Evolutionary conservation across 805 yeast species (phyloP), one percentile per base, ranked within the genome.

Genomic region (Candida anglica): DNA sequence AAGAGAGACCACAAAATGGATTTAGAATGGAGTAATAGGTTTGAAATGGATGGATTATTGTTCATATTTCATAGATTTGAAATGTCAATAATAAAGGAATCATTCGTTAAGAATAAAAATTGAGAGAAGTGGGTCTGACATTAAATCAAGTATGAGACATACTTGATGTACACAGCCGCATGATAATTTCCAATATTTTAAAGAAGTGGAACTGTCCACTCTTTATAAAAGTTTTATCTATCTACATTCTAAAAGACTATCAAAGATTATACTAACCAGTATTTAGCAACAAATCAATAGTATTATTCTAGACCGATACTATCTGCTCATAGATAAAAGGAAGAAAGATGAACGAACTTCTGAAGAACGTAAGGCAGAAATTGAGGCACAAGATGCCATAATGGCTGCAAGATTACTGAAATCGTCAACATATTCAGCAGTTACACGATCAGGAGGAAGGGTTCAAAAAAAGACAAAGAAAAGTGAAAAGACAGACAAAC

Each of bases 201-300:
- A n/a, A n/a, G n/a, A n/a, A n/a, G n/a, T n/a, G n/a, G n/a, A n/a
- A n/a, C n/a, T n/a, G n/a, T n/a, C n/a, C n/a, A n/a, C n/a, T n/a
- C n/a, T n/a, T n/a, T n/a, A n/a, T n/a, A n/a, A n/a, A n/a, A n/a
- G n/a, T n/a, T n/a, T n/a, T n/a, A n/a, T n/a, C n/a, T n/a, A n/a
- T n/a, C n/a, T n/a, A n/a, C n/a, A n/a, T n/a, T n/a, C n/a, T n/a
- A n/a, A n/a, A n/a, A n/a, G n/a, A n/a, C n/a, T n/a, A n/a, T n/a
- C n/a, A n/a, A n/a, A n/a, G n/a, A n/a, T n/a, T 21, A 9, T 36
- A 43, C 53, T 52, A 50, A 54, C 55, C 8, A 24, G 9, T n/a
- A 62, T n/a, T n/a, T n/a, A 81, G 69, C 73, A 77, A 44, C 70
- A 58, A 17, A 66, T 84, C 28, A 82, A 81, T 43, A 77, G 73